Evolutionary conservation across 148 eudicot genomes (phyloP), one percentile per base, ranked within the genome.

Genomic region (Polygonum maritimum): DNA sequence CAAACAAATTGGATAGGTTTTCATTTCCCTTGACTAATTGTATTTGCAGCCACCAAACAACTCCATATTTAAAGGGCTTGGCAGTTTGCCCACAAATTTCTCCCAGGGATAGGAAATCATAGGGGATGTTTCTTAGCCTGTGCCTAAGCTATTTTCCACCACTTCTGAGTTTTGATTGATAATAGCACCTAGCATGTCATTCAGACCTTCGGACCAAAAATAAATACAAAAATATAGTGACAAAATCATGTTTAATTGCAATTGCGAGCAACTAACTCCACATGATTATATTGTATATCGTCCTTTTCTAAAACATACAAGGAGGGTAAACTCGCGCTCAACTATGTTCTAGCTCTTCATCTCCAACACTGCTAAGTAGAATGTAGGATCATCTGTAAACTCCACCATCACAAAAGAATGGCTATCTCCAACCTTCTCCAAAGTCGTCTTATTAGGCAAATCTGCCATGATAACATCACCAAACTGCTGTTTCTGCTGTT

Each of bases 361-460:
- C 79, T 85, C 87, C 69, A 89, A 79, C 76, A 89, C 88, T 78
- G 91, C 89, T 47, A 91, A 83, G 87, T 86, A 91, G 78, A 89
- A 81, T 14, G 54, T 83, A 51, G 84, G 81, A 73, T 87, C 87
- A 77, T 91, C 97, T 16, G 81, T 81, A 60, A 84, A 89, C 69
- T 89, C 84, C 45, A 81, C 79, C 80, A 89, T 7, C 60, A 52
- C 22, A 58, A 89, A 86, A 5, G 80, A 84, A 79, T 88, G 82
- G 62, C 80, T 54, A 71, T 87, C 75, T 13, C 91, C 96, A 69
- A 78, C 84, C 18, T 72, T 82, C 82, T 90, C 86, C 78, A 95
- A 76, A 48, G 81, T 70, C 51, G 16, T 73, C 84, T 84, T 79
- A 44, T 89, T 86, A 15, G 97, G 98, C 76, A 95, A 84, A 21